A percentile compares a stretch with the other conserved stretches of the same genome.
phyloP scores from a whole-genome alignment of 768 basidiomycete species.

The Piloderma croceum region DNA sequence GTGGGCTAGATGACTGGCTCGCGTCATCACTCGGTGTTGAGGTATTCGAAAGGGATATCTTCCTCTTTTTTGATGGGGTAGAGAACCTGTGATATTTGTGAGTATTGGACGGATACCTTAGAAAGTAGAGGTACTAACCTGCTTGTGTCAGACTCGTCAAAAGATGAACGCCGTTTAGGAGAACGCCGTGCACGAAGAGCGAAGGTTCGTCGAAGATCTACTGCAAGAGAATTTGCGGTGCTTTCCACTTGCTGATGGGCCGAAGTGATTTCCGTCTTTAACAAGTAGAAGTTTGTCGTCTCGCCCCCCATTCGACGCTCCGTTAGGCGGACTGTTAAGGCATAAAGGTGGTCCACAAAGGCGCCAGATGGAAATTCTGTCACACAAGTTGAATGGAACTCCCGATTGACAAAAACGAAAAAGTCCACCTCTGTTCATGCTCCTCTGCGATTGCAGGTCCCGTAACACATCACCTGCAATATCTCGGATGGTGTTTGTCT shows the following conservation, averaged over 20 bases:
- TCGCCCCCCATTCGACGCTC: slow-evolving; percentile 13
- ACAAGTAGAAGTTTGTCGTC: slow-evolving; percentile 8
- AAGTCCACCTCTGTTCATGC: neutral
- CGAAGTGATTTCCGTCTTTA: slow-evolving; percentile 3
- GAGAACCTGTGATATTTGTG: too few species aligned
- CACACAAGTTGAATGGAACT: neutral
- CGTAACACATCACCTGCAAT: neutral
- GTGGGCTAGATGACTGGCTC: slow-evolving; percentile 29
- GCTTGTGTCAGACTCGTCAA: too few species aligned
- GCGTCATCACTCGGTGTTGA: slow-evolving; percentile 26
- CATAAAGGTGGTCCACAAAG: slow-evolving; percentile 39
- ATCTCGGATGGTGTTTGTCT: slow-evolving; percentile 2
- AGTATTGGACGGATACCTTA: too few species aligned
- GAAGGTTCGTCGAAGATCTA: too few species aligned
- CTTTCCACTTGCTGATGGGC: too few species aligned
- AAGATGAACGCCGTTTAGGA: too few species aligned
- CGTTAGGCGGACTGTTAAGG: slow-evolving; percentile 32
- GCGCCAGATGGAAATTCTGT: slow-evolving; percentile 24
- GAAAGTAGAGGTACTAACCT: too few species aligned
- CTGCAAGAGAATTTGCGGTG: too few species aligned
- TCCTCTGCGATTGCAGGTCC: neutral
- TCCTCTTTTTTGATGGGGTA: slow-evolving; percentile 44
- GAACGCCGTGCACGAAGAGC: too few species aligned
- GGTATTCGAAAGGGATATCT: slow-evolving; percentile 34
- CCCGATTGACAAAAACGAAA: neutral